Base-by-base conservation (phyloP, 805 yeast species). In the Vanderwaltozyma verrucispora region DNA sequence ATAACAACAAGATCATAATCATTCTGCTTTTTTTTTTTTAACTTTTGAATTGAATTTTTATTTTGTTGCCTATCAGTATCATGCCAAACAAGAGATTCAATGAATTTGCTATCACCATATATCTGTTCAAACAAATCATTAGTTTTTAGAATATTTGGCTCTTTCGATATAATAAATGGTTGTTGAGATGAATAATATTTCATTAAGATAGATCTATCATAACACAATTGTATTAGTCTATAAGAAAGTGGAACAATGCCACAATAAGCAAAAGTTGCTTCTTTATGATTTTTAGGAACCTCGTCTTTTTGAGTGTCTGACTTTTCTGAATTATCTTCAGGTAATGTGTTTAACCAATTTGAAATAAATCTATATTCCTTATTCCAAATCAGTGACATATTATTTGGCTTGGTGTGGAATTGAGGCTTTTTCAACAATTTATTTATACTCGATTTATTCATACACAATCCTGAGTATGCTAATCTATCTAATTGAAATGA, bases 161-260 rank as follows among this genome's bases (percentile, higher is more conserved):
- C 46, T 20, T 50, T 42, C 8, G 60, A 56, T 20, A 54, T 38
- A 6, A 56, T 53, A 30, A 53, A 57, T 7, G 62, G 59, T 35
- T 57, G 62, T 32, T 56, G 59, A 14, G 60, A 43, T 3, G 51
- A 42, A 37, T 49, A 53, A 18, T 47, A 37, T 31, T 53, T 68
- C 40, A 67, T 64, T 35, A 74, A 48, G 39, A 72, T 70, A 20
- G 72, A 69, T 30, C 88, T 61, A 35, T 69, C 71, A 45, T 78
- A 75, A n/a, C 81, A 66, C 16, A 76, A 60, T 59, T 88, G 87
- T 3, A 84, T 69, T 11, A 87, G 49, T 42, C 96, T 67, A 3
- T 77, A 68, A 2, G 75, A 62, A 4, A 89, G 56, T 2, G 98
- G 97, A 0, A 86, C 81, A 23, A 75, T 81, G 1, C 94, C 92